Conservation (phyloP, 495 filamentous ascomycete genomes). For the Podospora bellae-mahoneyi region DNA sequence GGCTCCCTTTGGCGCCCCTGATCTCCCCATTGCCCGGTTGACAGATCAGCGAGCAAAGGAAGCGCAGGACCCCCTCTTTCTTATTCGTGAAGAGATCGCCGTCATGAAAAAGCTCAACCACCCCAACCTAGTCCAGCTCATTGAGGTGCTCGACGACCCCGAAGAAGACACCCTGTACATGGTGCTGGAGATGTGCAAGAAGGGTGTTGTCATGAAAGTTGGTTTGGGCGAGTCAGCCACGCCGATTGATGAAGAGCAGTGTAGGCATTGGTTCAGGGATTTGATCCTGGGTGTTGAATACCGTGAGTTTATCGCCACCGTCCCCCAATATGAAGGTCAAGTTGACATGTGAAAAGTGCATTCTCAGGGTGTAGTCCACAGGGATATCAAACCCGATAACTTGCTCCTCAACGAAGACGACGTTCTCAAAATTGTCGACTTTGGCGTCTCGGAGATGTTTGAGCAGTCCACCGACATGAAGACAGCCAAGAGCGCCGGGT, state of each 20-base stretch:
- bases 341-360: conserved; percentile 55
- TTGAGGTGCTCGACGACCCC: conserved; percentile 94
- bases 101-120: conserved; percentile 99
- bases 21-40: conserved; percentile 56
- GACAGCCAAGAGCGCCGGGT: conserved; percentile 91
- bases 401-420: conserved; percentile 86
- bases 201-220: conserved; percentile 96
- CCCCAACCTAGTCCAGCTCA: conserved; percentile 82
- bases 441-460: conserved; percentile 98
- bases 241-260: conserved; percentile 80
- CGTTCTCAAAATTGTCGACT: conserved; percentile 93
- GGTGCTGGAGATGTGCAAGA: conserved; percentile 98
- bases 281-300: conserved; percentile 96
- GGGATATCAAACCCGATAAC: conserved; percentile 98
- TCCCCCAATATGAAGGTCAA: neutral
- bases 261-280: conserved; percentile 91
- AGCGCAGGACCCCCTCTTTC: conserved; percentile 72
- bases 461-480: conserved; percentile 85
- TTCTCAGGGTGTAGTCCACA: conserved; percentile 90
- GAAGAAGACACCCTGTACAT: conserved; percentile 95
- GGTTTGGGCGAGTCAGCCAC: conserved; percentile 77
- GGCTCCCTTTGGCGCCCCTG: conserved; percentile 59
- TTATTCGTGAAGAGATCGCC: conserved; percentile 95
- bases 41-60: conserved; percentile 48
- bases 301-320: conserved; percentile 45